phyloP scores from a whole-genome alignment of 768 basidiomycete species.

The Multifurca ochricompacta region DNA sequence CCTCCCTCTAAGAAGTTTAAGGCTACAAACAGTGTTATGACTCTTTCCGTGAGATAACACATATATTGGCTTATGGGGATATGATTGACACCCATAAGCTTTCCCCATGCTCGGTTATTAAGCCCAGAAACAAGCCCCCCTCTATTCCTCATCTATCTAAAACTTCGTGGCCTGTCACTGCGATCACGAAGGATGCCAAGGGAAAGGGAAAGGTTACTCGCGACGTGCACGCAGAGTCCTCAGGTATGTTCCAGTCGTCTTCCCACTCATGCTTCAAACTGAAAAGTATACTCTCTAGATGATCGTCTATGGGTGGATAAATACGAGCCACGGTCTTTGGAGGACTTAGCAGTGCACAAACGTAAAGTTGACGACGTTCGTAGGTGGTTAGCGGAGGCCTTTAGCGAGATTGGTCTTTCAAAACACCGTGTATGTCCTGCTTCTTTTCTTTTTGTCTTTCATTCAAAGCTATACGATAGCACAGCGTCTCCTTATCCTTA shows the following conservation, averaged over 20 bases:
- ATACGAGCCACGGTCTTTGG: conserved; percentile 36
- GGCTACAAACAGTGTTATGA: conserved; percentile 1
- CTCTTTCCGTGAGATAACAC: conserved; percentile 7
- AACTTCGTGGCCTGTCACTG: background rate
- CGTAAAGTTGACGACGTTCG: conserved; percentile 74
- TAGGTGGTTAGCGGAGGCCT: conserved; percentile 65
- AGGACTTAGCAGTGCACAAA: conserved; percentile 71
- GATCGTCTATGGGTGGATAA: conserved; percentile 30
- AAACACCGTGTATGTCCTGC: conserved; percentile 62
- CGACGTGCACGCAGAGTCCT: background rate
- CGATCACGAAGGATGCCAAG: conserved; percentile 16
- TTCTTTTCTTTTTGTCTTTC: background rate
- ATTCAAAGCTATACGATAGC: background rate
- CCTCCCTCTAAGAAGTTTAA: conserved; percentile 16
- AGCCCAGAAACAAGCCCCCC: background rate
- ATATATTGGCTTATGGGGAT: background rate
- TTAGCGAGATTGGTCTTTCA: conserved; percentile 56
- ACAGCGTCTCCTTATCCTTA: conserved; percentile 76
- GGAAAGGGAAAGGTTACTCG: conserved; percentile 23
- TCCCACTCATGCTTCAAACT: background rate
- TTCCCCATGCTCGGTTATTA: background rate
- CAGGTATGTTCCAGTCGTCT: background rate
- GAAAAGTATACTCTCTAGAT: conserved; percentile 3
- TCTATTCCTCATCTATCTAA: background rate
- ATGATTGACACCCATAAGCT: conserved; percentile 2